phyloP scores from a whole-genome alignment of 1,139 yeast genomes.

The Meyerozyma sp. region DNA sequence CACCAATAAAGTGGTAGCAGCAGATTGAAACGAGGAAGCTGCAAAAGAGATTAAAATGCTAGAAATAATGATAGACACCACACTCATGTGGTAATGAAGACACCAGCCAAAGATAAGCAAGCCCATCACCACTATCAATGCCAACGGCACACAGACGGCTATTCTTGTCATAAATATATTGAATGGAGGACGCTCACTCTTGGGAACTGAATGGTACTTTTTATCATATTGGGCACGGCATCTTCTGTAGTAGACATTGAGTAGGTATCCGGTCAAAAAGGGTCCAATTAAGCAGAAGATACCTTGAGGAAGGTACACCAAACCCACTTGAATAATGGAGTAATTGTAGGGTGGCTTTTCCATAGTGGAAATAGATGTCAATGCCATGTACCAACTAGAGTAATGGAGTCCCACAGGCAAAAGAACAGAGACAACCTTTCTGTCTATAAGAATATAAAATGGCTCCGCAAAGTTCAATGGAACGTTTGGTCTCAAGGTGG shows the following conservation, averaged over 20 bases:
- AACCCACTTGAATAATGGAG: constrained; percentile 31
- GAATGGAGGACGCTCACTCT: constrained; percentile 19
- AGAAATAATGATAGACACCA: constrained; percentile 27
- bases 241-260: constrained; percentile 24
- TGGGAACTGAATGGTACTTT: constrained; percentile 10
- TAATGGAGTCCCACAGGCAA: constrained; percentile 31
- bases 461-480: constrained; percentile 24
- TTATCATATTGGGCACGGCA: constrained; percentile 15
- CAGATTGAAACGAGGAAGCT: constrained; percentile 22
- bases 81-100: constrained; percentile 19
- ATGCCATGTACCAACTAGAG: constrained; percentile 33
- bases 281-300: constrained; percentile 26
- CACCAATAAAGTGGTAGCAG: constrained; percentile 31
- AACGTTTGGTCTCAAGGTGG: constrained; percentile 17
- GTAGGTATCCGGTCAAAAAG: constrained; percentile 21
- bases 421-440: constrained; percentile 19
- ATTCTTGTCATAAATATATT: constrained; percentile 23
- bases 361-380: constrained; percentile 29
- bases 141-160: constrained; percentile 22
- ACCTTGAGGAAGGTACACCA: constrained; percentile 37
- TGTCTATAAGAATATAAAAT: constrained; percentile 21
- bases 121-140: constrained; percentile 20
- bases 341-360: constrained; percentile 27
- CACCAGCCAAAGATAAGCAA: constrained; percentile 39
- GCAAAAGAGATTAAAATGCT: constrained; percentile 25